Percentiles rank a stretch among this genome's conserved stretches.
phyloP scores from a whole-genome alignment of 345 rosid species.

The Lumnitzera racemosa region DNA sequence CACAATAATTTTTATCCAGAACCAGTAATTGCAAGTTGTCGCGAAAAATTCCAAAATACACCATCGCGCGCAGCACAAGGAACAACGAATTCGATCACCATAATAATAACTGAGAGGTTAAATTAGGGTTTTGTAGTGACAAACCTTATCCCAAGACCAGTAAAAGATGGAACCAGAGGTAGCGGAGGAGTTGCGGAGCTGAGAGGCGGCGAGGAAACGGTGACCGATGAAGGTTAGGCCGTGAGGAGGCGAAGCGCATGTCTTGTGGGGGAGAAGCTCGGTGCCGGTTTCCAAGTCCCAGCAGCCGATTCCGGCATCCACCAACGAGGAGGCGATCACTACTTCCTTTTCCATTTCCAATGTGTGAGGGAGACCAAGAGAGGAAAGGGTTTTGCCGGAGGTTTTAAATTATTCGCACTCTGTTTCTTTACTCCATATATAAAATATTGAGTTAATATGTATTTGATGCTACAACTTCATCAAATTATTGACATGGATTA shows the following conservation, averaged over 20 bases:
- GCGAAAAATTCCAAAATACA: too few species aligned
- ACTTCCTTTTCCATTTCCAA: conserved; percentile 12
- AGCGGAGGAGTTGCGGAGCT: conserved; percentile 49
- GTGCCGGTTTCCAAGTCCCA: conserved; percentile 68
- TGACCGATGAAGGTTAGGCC: conserved; percentile 59
- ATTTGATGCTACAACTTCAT: too few species aligned
- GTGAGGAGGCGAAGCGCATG: conserved; percentile 65
- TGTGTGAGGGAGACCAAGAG: too few species aligned
- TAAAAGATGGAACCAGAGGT: conserved; percentile 55
- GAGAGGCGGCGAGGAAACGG: conserved; percentile 64
- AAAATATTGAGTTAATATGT: too few species aligned
- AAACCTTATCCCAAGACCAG: conserved; percentile 77
- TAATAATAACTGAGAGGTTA: background rate
- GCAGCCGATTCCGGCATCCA: conserved; percentile 63
- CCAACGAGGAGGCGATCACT: conserved; percentile 61
- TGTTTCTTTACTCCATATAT: too few species aligned
- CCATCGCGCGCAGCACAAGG: background rate
- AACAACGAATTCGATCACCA: background rate
- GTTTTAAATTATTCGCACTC: too few species aligned
- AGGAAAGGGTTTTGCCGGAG: too few species aligned
- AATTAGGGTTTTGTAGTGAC: background rate
- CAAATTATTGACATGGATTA: too few species aligned
- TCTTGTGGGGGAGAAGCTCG: conserved; percentile 51
- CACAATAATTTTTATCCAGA: too few species aligned
- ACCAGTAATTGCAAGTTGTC: too few species aligned